Evolutionary conservation across 345 rosid genomes (phyloP).

Genomic region (Salix arbutifolia): DNA sequence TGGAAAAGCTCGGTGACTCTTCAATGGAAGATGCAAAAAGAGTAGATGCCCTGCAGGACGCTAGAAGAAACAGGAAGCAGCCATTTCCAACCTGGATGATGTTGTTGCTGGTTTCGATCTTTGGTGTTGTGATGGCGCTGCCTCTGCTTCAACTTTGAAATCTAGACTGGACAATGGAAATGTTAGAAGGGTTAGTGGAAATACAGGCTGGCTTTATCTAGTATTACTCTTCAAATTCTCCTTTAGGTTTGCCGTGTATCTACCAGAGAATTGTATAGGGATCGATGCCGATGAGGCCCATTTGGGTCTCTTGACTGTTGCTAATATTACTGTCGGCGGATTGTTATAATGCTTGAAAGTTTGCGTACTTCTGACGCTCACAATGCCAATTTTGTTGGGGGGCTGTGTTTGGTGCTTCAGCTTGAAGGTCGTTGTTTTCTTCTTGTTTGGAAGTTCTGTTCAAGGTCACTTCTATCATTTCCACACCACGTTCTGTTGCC

Average conservation of each 20-base stretch:
- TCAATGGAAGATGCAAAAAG: slow-evolving; percentile 33
- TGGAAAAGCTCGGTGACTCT: slow-evolving; percentile 35
- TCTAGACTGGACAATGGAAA: slow-evolving; percentile 5
- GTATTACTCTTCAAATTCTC: slow-evolving; percentile 6
- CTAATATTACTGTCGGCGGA: slow-evolving; percentile 17
- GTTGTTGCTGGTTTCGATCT: slow-evolving; percentile 75
- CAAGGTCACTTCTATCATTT: not conserved
- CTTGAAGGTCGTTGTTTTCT: not conserved
- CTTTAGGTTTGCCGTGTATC: slow-evolving; percentile 18
- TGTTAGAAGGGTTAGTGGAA: slow-evolving; percentile 19
- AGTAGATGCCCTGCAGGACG: slow-evolving; percentile 26
- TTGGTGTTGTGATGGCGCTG: slow-evolving; percentile 92
- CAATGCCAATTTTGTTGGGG: not conserved
- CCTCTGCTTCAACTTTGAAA: slow-evolving; percentile 86
- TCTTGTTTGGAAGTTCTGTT: not conserved
- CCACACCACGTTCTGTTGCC: not conserved
- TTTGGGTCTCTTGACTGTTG: slow-evolving; percentile 19
- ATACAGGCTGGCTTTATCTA: slow-evolving; percentile 10
- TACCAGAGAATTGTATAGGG: slow-evolving; percentile 28
- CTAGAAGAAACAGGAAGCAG: slow-evolving; percentile 52
- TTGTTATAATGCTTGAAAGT: slow-evolving; percentile 8
- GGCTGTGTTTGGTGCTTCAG: not conserved
- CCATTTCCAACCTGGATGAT: slow-evolving; percentile 81
- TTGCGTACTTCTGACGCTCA: slow-evolving; percentile 2
- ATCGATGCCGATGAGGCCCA: slow-evolving; percentile 7